phyloP scores from a whole-genome alignment of 495 filamentous ascomycete genomes.

The Mycothermus thermophilus region DNA sequence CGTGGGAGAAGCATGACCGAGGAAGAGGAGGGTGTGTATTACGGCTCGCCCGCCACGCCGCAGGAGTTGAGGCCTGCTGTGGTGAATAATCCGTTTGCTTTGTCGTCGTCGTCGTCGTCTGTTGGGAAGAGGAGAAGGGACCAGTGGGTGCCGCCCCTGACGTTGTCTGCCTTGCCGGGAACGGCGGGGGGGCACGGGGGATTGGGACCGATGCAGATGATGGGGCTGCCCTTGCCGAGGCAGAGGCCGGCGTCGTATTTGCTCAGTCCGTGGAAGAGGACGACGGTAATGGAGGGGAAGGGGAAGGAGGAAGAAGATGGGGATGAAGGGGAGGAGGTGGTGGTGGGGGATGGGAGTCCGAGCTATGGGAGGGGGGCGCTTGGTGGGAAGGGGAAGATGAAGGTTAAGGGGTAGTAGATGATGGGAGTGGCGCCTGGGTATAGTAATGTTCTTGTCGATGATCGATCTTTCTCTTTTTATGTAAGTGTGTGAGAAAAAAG shows the following conservation, averaged over 20 bases:
- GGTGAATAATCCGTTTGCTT: too few species aligned
- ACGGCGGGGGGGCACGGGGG: neutral
- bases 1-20: too few species aligned
- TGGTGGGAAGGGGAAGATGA: neutral
- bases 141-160: too few species aligned
- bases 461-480: too few species aligned
- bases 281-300: too few species aligned
- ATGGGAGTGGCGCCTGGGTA: slow-evolving; percentile 5
- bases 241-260: slow-evolving; percentile 9
- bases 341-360: neutral
- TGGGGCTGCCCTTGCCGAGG: neutral
- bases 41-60: too few species aligned
- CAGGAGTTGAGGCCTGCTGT: too few species aligned
- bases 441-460: too few species aligned
- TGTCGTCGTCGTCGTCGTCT: too few species aligned
- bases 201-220: neutral
- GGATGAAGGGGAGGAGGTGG: neutral
- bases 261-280: slow-evolving; percentile 12
- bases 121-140: too few species aligned
- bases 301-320: neutral
- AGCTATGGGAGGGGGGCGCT: neutral
- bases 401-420: slow-evolving; percentile 6
- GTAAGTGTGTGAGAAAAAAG: neutral
- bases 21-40: too few species aligned
- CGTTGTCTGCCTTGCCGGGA: slow-evolving; percentile 1